phyloP scores from a whole-genome alignment of 2,329 filamentous ascomycete genomes.

The Didymella pomorum region DNA sequence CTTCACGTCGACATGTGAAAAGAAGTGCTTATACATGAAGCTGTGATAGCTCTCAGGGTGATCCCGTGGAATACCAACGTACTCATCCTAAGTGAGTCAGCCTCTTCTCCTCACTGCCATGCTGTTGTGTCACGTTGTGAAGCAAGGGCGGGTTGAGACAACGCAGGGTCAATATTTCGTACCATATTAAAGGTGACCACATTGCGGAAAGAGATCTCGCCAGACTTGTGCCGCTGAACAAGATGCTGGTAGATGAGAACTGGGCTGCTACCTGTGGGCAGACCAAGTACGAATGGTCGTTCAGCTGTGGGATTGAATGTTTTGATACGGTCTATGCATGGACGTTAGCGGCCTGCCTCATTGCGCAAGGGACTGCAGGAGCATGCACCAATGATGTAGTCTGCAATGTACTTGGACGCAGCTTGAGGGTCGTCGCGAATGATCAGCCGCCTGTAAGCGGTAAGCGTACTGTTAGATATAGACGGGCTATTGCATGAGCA shows the following conservation, averaged over 20 bases:
- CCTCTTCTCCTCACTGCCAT: constrained; percentile 20
- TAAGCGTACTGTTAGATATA: constrained; percentile 36
- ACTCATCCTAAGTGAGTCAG: constrained; percentile 72
- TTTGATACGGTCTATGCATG: constrained; percentile 73
- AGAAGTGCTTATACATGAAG: constrained; percentile 94
- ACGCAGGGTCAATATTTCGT: constrained; percentile 40
- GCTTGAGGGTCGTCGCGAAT: constrained; percentile 75
- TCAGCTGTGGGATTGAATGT: constrained; percentile 74
- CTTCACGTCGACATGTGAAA: constrained; percentile 82
- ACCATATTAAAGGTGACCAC: constrained; percentile 94
- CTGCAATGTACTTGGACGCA: constrained; percentile 78
- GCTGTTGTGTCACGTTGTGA: constrained; percentile 28
- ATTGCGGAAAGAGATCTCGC: constrained; percentile 83
- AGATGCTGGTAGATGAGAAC: constrained; percentile 79
- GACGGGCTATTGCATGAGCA: constrained; percentile 34
- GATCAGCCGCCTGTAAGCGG: constrained; percentile 75
- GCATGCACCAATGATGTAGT: constrained; percentile 75
- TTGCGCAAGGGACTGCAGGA: constrained; percentile 31
- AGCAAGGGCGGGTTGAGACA: constrained; percentile 25
- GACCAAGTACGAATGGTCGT: constrained; percentile 80
- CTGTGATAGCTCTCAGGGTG: constrained; percentile 88
- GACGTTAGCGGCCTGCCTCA: constrained; percentile 33
- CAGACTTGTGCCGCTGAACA: constrained; percentile 74
- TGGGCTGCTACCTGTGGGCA: constrained; percentile 84
- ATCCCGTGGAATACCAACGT: constrained; percentile 81